Evolutionary conservation across 306 rosid genomes (phyloP), one percentile per base, ranked within the genome.

Genomic region (Cucurbita argyrosperma): DNA sequence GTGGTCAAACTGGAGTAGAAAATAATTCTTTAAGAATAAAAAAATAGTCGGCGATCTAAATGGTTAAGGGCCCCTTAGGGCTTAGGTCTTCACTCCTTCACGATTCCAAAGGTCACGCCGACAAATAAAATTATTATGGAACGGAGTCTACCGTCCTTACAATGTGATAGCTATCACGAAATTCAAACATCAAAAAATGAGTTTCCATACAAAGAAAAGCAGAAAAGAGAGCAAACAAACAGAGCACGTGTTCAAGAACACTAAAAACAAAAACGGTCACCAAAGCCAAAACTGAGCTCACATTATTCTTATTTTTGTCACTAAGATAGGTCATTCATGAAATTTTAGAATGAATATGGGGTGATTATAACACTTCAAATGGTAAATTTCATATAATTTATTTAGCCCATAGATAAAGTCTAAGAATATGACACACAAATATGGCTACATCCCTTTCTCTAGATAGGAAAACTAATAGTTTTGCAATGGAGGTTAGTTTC

Each of bases 81-180:
- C 16, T 57, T 57, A 16, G 15, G 11, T 8, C 37, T 4, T 4
- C 77, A 52, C 82, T 75, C 78, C 74, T 83, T 83, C 80, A 6
- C 60, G 5, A 50, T 14, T 71, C 82, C 53, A 80, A 80, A 56
- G 71, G 87, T 57, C 87, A 71, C 4, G 74, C 74, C 21, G 1
- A 23, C 13, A 4, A 68, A 47, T 3, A 30, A 30, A 3, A 30
- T 30, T 30, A 30, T 30, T 30, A 30, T 3, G 35, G 4, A 30
- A 30, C 0, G 35, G 35, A 30, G 35, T 30, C 35, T 30, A 30
- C 35, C 35, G 0, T 30, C 35, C 35, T 30, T 30, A 2, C 35
- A 30, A 2, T 3, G 35, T 30, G 35, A 30, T 30, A 30, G 35
- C 35, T 30, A 30, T 3, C 8, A 52, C 7, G 6, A 52, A 16